Conservation (phyloP, 2,329 filamentous ascomycete species). For the Microascus cirrosus region DNA sequence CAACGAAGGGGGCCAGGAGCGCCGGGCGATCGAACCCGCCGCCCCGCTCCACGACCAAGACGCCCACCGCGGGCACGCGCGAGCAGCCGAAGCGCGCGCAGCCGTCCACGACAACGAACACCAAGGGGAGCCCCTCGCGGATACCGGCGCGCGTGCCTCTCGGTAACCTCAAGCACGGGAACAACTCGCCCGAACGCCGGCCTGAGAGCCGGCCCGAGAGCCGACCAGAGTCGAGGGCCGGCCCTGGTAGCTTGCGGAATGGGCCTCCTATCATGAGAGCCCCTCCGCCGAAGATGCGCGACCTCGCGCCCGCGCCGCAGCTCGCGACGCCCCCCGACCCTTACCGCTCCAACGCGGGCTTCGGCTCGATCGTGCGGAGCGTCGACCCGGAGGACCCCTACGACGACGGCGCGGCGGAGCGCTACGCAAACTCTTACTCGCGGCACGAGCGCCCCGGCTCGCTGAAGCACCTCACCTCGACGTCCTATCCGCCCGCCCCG, state of each 20-base stretch:
- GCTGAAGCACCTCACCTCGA: slow-evolving; percentile 24
- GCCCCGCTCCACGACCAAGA: slow-evolving; percentile 37
- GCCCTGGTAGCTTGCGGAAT: slow-evolving; percentile 31
- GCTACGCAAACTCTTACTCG: slow-evolving; percentile 13
- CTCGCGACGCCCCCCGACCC: slow-evolving; percentile 37
- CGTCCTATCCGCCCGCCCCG: slow-evolving; percentile 27
- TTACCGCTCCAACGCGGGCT: slow-evolving; percentile 31
- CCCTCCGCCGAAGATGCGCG: slow-evolving; percentile 87
- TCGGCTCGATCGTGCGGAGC: slow-evolving; percentile 43
- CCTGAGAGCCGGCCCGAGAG: too few species aligned
- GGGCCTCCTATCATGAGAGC: slow-evolving; percentile 47
- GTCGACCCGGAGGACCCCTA: slow-evolving; percentile 77
- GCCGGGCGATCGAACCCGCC: slow-evolving; percentile 19
- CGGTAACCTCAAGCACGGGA: slow-evolving; percentile 56
- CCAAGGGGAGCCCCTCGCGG: slow-evolving; percentile 47
- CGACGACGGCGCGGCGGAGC: slow-evolving; percentile 39
- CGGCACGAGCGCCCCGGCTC: slow-evolving; percentile 30
- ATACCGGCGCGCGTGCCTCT: slow-evolving; percentile 61
- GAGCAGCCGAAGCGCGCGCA: slow-evolving; percentile 6
- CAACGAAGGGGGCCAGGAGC: slow-evolving; percentile 19
- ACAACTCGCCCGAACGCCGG: slow-evolving; percentile 71
- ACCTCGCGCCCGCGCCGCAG: slow-evolving; percentile 46
- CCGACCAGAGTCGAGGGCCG: slow-evolving; percentile 27
- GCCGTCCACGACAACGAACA: slow-evolving; percentile 12
- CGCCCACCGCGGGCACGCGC: slow-evolving; percentile 27